phyloP scores from a whole-genome alignment of 2,329 filamentous ascomycete species.

The Colletotrichum acutatum region DNA sequence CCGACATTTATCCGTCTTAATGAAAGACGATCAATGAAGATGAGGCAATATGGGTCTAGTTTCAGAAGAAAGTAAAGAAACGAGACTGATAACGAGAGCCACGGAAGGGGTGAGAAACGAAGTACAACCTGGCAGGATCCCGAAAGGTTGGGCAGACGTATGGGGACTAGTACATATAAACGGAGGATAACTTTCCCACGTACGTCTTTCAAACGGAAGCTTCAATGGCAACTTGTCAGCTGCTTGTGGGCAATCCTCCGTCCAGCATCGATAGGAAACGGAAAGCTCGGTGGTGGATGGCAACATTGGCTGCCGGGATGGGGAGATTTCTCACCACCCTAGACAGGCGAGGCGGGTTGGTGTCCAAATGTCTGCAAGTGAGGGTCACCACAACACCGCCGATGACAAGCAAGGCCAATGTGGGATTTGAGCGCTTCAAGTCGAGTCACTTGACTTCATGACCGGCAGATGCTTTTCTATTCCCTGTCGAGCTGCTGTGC shows the following conservation, averaged over 20 bases:
- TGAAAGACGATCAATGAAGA: slow-evolving; percentile 33
- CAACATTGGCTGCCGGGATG: slow-evolving; percentile 21
- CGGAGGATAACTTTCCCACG: slow-evolving; percentile 21
- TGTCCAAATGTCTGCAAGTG: slow-evolving; percentile 31
- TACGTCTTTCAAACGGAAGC: slow-evolving; percentile 32
- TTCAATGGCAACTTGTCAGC: slow-evolving; percentile 3
- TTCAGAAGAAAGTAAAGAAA: slow-evolving; percentile 2
- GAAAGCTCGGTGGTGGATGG: slow-evolving; percentile 24
- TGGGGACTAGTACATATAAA: slow-evolving; percentile 11
- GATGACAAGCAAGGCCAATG: slow-evolving; percentile 40
- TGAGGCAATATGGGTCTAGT: slow-evolving; percentile 5
- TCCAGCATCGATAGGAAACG: slow-evolving; percentile 32
- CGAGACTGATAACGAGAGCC: slow-evolving; percentile 4
- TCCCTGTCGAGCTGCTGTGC: background rate
- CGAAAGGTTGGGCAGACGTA: slow-evolving; percentile 1
- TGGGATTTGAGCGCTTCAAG: slow-evolving; percentile 37
- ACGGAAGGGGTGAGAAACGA: slow-evolving; percentile 13
- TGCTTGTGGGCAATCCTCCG: slow-evolving; percentile 20
- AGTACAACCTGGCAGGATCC: slow-evolving; percentile 2
- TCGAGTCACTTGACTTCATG: slow-evolving; percentile 44
- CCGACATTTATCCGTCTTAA: slow-evolving; percentile 44
- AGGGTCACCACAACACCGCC: slow-evolving; percentile 41
- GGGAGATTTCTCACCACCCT: slow-evolving; percentile 16
- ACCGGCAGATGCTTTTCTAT: background rate
- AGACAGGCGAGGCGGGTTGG: background rate